Evolutionary conservation across 768 basidiomycete species (phyloP).

Genomic region (Kockovaella imperatae): DNA sequence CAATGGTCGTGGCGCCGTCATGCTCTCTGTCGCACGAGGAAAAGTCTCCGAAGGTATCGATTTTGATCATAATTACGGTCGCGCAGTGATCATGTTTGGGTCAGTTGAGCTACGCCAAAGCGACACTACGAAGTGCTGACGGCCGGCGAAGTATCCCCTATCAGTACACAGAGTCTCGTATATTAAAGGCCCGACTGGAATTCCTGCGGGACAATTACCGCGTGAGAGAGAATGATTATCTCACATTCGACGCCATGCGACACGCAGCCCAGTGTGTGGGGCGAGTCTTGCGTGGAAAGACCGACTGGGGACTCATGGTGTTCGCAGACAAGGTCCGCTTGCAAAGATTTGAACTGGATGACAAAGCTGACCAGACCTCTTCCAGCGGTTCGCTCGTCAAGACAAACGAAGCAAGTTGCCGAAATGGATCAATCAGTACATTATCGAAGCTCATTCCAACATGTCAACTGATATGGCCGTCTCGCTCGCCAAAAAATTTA

Average conservation of each 20-base stretch:
- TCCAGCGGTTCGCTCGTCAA: slow-evolving; percentile 39
- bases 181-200: slow-evolving; percentile 91
- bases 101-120: no score
- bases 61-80: slow-evolving; percentile 98
- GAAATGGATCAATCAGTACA: slow-evolving; percentile 98
- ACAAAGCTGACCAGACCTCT: not conserved
- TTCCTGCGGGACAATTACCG: slow-evolving; percentile 97
- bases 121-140: no score
- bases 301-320: slow-evolving; percentile 98
- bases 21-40: slow-evolving; percentile 93
- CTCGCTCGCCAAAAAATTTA: slow-evolving; percentile 87
- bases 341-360: not conserved
- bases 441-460: slow-evolving; percentile 96
- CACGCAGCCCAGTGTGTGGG: slow-evolving; percentile 99
- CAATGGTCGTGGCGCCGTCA: slow-evolving; percentile 92
- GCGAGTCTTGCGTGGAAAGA: slow-evolving; percentile 93
- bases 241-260: slow-evolving; percentile 98
- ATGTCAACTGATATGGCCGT: slow-evolving; percentile 97
- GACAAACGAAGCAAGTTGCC: slow-evolving; percentile 77
- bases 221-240: slow-evolving; percentile 95
- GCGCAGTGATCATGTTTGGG: slow-evolving; percentile 99
- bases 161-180: slow-evolving; percentile 96
- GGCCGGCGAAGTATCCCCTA: slow-evolving; percentile 74
- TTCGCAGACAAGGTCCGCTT: slow-evolving; percentile 85
- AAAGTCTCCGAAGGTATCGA: slow-evolving; percentile 99